Evolutionary conservation across 2,329 filamentous ascomycete species (phyloP), one percentile per base, ranked within the genome.

Genomic region (Monilinia fructigena): DNA sequence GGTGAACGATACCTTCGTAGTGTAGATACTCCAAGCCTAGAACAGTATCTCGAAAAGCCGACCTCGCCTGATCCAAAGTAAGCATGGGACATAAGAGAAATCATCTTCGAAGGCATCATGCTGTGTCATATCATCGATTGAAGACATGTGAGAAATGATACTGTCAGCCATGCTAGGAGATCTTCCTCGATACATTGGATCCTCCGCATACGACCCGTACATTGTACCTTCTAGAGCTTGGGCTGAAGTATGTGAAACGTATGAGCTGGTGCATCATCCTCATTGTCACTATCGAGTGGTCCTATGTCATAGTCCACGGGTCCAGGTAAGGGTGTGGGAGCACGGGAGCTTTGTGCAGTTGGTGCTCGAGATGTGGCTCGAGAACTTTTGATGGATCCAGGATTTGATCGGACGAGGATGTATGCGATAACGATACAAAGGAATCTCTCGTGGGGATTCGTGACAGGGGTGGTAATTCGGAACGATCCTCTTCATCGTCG

Each of bases 1-100:
- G 86, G 74, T 94, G 91, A 35, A 93, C 90, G 55, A 94, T 91
- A 20, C 91, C 91, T 75, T 93, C 89, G 73, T 92, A 94, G 75
- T 95, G 91, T 45, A 99, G 83, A 76, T 98, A 99, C 76, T 99
- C 93, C 26, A 99, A 80, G 4, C 95, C 95, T 48, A 98, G 82
- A 2, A 99, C 89, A 0, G 94, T 97, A 77, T 99, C 95, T 70
- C 94, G 86, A 78, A 99, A 98, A 0, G 92, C 90, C 48, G 86
- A 87, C 40, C 93, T 88, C 18, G 93, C 90, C 76, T 94, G 88
- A 35, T 89, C 85, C 47, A 97, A 83, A 0, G 94, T 96, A 79
- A 91, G 78, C 93, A 93, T 20, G 95, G 95, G 20, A 98, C 94
- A 74, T 95, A 97, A 47, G 90, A 92, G 77, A 92, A 92, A 76